Conservation (phyloP, 148 eudicot species). For the Rhododendron henanense region DNA sequence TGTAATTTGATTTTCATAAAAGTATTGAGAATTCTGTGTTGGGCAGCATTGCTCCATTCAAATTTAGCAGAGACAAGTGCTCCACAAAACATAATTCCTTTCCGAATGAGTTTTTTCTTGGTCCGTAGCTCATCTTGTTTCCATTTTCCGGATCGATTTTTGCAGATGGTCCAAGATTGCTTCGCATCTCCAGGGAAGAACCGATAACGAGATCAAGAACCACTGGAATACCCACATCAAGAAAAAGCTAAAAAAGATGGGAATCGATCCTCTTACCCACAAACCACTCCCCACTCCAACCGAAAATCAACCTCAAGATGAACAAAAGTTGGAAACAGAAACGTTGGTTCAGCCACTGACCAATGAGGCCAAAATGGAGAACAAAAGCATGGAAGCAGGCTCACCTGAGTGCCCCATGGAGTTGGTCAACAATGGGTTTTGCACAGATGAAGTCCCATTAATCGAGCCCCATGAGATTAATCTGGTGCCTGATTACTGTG, state of each 20-base stretch:
- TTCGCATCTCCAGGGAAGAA: slow-evolving; percentile 58
- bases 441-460: slow-evolving; percentile 53
- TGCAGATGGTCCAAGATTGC: slow-evolving; percentile 63
- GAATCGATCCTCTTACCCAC: slow-evolving; percentile 57
- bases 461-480: slow-evolving; percentile 44
- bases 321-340: slow-evolving; percentile 11
- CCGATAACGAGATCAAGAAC: slow-evolving; percentile 59
- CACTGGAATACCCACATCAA: slow-evolving; percentile 65
- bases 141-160: neutral
- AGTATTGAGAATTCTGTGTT: no score
- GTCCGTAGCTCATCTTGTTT: neutral
- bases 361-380: neutral
- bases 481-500: neutral
- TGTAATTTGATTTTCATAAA: no score
- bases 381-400: slow-evolving; percentile 15
- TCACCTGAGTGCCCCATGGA: slow-evolving; percentile 4
- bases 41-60: no score
- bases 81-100: no score
- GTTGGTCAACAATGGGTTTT: slow-evolving; percentile 29
- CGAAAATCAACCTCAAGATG: slow-evolving; percentile 7
- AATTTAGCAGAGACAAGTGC: no score
- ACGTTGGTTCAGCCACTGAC: neutral
- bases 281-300: slow-evolving; percentile 34
- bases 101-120: no score
- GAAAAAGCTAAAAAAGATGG: slow-evolving; percentile 55